These are phyloP conservation scores for Mycena vitilis DNA, from an alignment of 768 basidiomycete species.

Conservation along the genomic window DNA sequence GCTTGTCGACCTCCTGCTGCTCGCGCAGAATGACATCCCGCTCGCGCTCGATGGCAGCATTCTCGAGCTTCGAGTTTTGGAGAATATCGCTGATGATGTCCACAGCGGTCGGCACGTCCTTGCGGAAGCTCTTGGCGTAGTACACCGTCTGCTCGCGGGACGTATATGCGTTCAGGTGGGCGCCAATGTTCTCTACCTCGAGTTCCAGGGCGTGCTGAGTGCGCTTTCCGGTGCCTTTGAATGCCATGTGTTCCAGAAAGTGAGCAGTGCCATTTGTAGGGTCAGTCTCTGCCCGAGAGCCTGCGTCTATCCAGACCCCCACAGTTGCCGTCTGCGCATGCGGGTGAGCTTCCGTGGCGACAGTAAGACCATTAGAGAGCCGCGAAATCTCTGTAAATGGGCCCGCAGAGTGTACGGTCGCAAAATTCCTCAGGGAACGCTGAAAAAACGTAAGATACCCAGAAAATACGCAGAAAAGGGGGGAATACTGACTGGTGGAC, in stretches of 20 bases:
- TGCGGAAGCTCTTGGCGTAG: slow-evolving; percentile 98
- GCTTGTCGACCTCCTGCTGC: slow-evolving; percentile 99
- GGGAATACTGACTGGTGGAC: slow-evolving; percentile 48
- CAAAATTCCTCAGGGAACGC: slow-evolving; percentile 76
- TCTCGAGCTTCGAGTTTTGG: slow-evolving; percentile 95
- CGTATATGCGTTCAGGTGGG: slow-evolving; percentile 98
- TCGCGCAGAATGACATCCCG: slow-evolving; percentile 96
- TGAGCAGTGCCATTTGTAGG: slow-evolving; percentile 96
- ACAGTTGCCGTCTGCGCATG: slow-evolving; percentile 98
- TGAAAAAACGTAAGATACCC: slow-evolving; percentile 36
- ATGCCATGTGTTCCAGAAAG: slow-evolving; percentile 99
- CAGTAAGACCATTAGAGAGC: slow-evolving; percentile 93
- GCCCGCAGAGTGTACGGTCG: slow-evolving; percentile 74
- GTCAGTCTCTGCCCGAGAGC: slow-evolving; percentile 95
- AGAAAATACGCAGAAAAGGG: background rate
- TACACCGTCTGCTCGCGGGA: slow-evolving; percentile 99
- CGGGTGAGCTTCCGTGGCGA: slow-evolving; percentile 91
- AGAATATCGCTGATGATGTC: slow-evolving; percentile 99
- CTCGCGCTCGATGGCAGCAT: slow-evolving; percentile 90
- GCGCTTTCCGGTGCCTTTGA: slow-evolving; percentile 93
- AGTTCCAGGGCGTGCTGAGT: slow-evolving; percentile 92
- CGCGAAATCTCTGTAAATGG: slow-evolving; percentile 93
- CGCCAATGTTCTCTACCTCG: slow-evolving; percentile 97
- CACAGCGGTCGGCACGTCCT: slow-evolving; percentile 90
- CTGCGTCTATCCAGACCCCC: slow-evolving; percentile 99